Percentiles rank a stretch among this genome's conserved stretches.
Conservation (phyloP, 805 yeast species). For the Saccharomyces jurei region DNA sequence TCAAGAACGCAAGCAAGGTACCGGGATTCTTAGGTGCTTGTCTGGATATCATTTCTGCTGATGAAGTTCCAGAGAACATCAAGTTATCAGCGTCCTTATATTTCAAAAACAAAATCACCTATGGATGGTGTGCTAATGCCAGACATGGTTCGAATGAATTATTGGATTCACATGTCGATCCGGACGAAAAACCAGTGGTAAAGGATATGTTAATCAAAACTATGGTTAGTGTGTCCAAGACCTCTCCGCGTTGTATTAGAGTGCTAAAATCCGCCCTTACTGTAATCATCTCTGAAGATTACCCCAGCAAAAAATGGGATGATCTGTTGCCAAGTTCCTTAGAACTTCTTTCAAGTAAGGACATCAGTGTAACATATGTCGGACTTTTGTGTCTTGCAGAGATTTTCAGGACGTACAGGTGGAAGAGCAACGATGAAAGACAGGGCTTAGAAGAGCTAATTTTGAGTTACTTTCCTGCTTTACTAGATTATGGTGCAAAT, state of each 20-base stretch:
- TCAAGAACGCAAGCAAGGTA: slow-evolving; percentile 46
- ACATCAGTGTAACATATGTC: slow-evolving; percentile 42
- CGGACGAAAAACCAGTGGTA: slow-evolving; percentile 67
- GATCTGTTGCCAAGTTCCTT: slow-evolving; percentile 40
- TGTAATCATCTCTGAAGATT: slow-evolving; percentile 44
- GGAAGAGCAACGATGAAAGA: slow-evolving; percentile 53
- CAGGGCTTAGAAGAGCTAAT: slow-evolving; percentile 48
- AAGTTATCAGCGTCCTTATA: slow-evolving; percentile 72
- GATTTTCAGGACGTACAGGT: slow-evolving; percentile 61
- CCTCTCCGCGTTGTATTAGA: slow-evolving; percentile 34
- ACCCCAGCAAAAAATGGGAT: slow-evolving; percentile 45
- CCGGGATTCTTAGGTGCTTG: slow-evolving; percentile 81
- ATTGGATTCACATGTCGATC: slow-evolving; percentile 37
- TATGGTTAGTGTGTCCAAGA: slow-evolving; percentile 40
- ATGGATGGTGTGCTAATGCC: slow-evolving; percentile 46
- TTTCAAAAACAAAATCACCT: slow-evolving; percentile 64
- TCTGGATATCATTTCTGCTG: slow-evolving; percentile 58
- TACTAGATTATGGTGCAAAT: slow-evolving; percentile 58
- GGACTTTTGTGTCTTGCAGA: slow-evolving; percentile 68
- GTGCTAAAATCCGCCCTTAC: slow-evolving; percentile 44
- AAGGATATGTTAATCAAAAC: slow-evolving; percentile 62
- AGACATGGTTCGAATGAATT: slow-evolving; percentile 21
- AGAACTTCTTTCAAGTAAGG: slow-evolving; percentile 38
- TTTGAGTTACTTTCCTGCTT: slow-evolving; percentile 51
- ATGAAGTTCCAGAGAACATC: slow-evolving; percentile 43